Percentiles rank a stretch among this genome's conserved stretches.
Evolutionary conservation across 23 red algal species (phyloP).

Genomic region (Chondrus crispus): DNA sequence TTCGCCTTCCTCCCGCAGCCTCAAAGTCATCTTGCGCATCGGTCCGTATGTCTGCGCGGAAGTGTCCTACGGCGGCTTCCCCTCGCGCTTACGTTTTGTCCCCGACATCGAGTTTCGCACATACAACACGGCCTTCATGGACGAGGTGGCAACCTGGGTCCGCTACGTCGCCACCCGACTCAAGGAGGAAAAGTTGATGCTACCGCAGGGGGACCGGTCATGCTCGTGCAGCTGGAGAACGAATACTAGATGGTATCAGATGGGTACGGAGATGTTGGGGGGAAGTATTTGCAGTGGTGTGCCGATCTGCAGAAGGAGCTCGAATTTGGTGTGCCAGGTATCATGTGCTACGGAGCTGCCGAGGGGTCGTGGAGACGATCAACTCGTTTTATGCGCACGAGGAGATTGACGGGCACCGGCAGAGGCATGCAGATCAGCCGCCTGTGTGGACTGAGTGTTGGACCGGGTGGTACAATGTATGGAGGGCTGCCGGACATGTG

Average conservation of each 20-base stretch:
- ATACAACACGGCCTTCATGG: slow-evolving; percentile 65
- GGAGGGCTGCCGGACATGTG: slow-evolving; percentile 65
- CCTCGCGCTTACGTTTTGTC: slow-evolving; percentile 60
- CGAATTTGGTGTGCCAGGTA: slow-evolving; percentile 73
- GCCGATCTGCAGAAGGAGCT: slow-evolving; percentile 63
- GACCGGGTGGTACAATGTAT: slow-evolving; percentile 94
- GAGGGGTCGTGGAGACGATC: slow-evolving; percentile 79
- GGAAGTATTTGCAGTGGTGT: slow-evolving; percentile 80
- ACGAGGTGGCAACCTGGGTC: slow-evolving; percentile 65
- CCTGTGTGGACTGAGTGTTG: slow-evolving; percentile 87
- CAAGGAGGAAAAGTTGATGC: slow-evolving; percentile 49
- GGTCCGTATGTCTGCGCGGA: slow-evolving; percentile 97
- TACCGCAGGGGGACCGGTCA: slow-evolving; percentile 76
- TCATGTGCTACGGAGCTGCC: slow-evolving; percentile 79
- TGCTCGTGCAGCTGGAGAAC: slow-evolving; percentile 91
- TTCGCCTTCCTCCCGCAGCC: slow-evolving; percentile 62
- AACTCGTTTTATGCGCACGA: slow-evolving; percentile 90
- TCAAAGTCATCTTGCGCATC: slow-evolving; percentile 81
- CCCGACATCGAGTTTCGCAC: slow-evolving; percentile 88
- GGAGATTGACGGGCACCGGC: slow-evolving; percentile 14
- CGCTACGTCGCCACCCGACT: slow-evolving; percentile 20
- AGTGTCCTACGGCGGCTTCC: slow-evolving; percentile 80
- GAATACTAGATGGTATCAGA: slow-evolving; percentile 90
- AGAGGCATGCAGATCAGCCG: slow-evolving; percentile 56
- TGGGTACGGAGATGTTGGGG: slow-evolving; percentile 53